phyloP scores from a whole-genome alignment of 495 filamentous ascomycete genomes.

The Elasticomyces elasticus region DNA sequence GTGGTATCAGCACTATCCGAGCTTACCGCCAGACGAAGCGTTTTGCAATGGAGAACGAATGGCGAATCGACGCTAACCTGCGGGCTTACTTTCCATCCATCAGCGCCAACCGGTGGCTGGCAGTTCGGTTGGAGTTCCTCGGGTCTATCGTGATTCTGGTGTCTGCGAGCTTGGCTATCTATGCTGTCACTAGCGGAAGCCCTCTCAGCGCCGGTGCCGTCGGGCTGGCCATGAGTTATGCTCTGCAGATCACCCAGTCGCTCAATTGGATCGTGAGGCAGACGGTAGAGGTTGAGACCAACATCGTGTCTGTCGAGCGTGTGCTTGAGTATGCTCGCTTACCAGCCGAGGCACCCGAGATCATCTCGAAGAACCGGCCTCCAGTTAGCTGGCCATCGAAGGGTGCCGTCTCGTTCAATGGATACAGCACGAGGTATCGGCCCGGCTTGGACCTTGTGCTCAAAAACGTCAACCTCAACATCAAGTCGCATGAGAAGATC shows the following conservation, averaged over 20 bases:
- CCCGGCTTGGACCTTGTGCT: constrained; percentile 81
- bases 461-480: constrained; percentile 81
- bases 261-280: constrained; percentile 99
- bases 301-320: constrained; percentile 97
- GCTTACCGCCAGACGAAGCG: constrained; percentile 82
- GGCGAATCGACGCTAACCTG: constrained; percentile 92
- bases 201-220: constrained; percentile 66
- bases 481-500: constrained; percentile 95
- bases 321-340: constrained; percentile 91
- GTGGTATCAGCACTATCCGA: constrained; percentile 92
- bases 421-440: constrained; percentile 90
- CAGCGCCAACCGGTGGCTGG: constrained; percentile 92
- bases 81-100: constrained; percentile 95
- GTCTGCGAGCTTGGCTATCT: constrained; percentile 70
- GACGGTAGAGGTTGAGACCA: constrained; percentile 98
- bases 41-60: constrained; percentile 91
- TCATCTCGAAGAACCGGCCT: constrained; percentile 78
- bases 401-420: constrained; percentile 80
- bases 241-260: constrained; percentile 93
- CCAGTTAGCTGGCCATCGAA: constrained; percentile 85
- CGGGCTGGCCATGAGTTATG: constrained; percentile 93
- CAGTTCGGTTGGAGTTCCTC: constrained; percentile 90
- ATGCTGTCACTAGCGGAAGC: constrained; percentile 65
- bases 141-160: constrained; percentile 88
- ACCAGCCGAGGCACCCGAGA: constrained; percentile 90